phyloP scores from a whole-genome alignment of 2,329 filamentous ascomycete species.

The Gnomoniopsis sp. region DNA sequence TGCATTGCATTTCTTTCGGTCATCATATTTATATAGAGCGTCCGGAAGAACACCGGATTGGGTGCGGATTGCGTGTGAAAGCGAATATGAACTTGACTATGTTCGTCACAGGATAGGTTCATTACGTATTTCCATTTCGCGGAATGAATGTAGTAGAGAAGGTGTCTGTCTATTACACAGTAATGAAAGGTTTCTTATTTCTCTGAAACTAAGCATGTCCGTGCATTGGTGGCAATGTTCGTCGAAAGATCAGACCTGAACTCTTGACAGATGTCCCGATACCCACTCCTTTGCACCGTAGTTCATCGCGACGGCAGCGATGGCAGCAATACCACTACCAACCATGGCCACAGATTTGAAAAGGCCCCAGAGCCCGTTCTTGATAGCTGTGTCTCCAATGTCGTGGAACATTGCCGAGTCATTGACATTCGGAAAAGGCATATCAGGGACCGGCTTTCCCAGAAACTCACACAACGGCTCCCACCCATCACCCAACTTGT shows the following conservation, averaged over 20 bases:
- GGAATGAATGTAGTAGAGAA: too few species aligned
- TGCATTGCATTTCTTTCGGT: too few species aligned
- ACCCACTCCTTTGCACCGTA: constrained; percentile 11
- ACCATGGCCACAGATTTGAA: constrained; percentile 4
- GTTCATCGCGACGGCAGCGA: constrained; percentile 9
- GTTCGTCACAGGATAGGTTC: too few species aligned
- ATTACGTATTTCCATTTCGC: too few species aligned
- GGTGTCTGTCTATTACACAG: too few species aligned
- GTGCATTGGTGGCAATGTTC: background rate
- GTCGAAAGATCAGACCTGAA: background rate
- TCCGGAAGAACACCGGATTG: too few species aligned
- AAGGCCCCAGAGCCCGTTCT: constrained; percentile 5
- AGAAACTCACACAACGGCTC: constrained; percentile 15
- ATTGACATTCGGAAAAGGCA: constrained; percentile 15
- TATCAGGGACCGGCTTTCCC: constrained; percentile 12
- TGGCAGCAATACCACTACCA: constrained; percentile 6
- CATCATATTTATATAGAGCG: too few species aligned
- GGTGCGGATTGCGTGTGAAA: too few species aligned
- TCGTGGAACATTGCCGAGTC: constrained; percentile 13
- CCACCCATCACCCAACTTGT: constrained; percentile 17
- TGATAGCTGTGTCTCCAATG: background rate
- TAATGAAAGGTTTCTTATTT: too few species aligned
- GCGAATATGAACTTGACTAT: too few species aligned
- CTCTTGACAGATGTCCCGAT: background rate
- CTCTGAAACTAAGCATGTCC: too few species aligned